Percentiles rank a stretch among this genome's conserved stretches.
phyloP scores from a whole-genome alignment of 306 rosid species.

The Vigna mungo region DNA sequence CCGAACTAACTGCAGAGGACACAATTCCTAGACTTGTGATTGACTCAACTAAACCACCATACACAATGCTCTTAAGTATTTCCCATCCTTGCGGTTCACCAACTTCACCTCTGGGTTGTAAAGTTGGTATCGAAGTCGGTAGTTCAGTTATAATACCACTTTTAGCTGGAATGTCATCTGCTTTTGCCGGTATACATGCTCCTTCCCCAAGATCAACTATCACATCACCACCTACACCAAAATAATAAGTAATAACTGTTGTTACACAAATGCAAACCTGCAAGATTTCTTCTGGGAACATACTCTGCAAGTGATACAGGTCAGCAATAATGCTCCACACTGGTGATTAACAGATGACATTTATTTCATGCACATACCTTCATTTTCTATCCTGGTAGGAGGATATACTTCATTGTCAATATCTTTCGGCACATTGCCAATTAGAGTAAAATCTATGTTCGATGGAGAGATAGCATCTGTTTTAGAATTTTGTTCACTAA shows the following conservation, averaged over 20 bases:
- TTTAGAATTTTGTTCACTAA: neutral
- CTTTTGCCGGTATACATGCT: constrained; percentile 1
- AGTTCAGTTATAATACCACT: constrained; percentile 31
- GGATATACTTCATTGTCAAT: constrained; percentile 12
- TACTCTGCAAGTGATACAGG: constrained; percentile 4
- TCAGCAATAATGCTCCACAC: neutral
- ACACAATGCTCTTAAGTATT: constrained; percentile 70
- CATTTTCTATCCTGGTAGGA: constrained; percentile 14
- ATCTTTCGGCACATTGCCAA: constrained; percentile 25
- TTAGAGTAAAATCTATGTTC: constrained; percentile 12
- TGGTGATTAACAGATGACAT: constrained; percentile 25
- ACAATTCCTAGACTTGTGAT: constrained; percentile 82
- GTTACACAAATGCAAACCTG: constrained; percentile 20
- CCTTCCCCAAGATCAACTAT: constrained; percentile 36
- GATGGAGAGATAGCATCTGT: constrained; percentile 39
- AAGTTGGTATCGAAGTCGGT: constrained; percentile 7
- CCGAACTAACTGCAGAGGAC: constrained; percentile 80
- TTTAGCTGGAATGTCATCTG: constrained; percentile 31
- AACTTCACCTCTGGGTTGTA: constrained; percentile 37
- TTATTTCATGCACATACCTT: constrained; percentile 43
- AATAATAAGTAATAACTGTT: constrained; percentile 25
- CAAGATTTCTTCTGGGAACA: constrained; percentile 6
- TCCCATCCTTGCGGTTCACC: constrained; percentile 52
- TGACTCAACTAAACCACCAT: constrained; percentile 80
- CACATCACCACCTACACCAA: constrained; percentile 46